phyloP scores from a whole-genome alignment of 768 basidiomycete species.

The Amanita jacksonii region DNA sequence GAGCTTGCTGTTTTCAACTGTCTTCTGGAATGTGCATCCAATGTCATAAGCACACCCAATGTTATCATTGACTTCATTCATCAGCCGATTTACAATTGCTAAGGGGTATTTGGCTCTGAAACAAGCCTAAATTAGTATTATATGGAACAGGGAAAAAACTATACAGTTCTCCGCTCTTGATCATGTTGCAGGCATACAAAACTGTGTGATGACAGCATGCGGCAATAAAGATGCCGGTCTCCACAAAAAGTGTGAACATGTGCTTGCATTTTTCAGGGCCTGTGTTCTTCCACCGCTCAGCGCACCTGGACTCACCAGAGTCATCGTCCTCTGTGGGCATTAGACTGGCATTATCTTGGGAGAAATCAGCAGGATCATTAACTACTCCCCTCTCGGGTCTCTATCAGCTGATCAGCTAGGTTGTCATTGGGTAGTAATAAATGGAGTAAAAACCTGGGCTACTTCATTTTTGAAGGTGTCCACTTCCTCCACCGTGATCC shows the following conservation, averaged over 20 bases:
- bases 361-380: no score
- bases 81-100: neutral
- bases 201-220: conserved; percentile 15
- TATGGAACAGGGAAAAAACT: neutral
- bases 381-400: neutral
- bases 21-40: neutral
- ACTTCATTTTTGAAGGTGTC: conserved; percentile 11
- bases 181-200: conserved; percentile 12
- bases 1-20: neutral
- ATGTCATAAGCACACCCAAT: conserved; percentile 6
- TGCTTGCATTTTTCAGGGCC: conserved; percentile 13
- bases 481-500: conserved; percentile 10
- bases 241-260: conserved; percentile 15
- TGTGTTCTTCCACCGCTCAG: conserved; percentile 13
- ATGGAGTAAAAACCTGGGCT: neutral
- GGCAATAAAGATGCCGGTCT: conserved; percentile 15
- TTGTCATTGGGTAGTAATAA: neutral
- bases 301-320: conserved; percentile 4
- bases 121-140: neutral
- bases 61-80: neutral
- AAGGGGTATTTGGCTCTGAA: conserved; percentile 2
- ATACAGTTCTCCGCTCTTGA: conserved; percentile 11
- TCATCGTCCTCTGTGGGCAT: conserved; percentile 5
- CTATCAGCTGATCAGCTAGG: neutral
- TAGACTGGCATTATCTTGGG: neutral